phyloP scores from a whole-genome alignment of 352 stramenopile genomes.

The Globisporangium nodosum region DNA sequence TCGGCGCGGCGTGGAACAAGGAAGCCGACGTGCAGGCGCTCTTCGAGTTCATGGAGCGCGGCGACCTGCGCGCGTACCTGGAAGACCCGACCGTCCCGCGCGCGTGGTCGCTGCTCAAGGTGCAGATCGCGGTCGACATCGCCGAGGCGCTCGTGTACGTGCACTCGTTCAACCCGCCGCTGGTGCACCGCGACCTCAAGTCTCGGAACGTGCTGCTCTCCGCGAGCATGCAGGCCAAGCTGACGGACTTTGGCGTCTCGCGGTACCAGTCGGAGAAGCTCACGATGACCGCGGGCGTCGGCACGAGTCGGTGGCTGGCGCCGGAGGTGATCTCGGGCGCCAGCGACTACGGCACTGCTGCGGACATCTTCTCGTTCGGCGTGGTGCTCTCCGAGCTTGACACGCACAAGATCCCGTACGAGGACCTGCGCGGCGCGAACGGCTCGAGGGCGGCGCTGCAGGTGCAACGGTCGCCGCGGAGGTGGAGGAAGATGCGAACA shows the following conservation, averaged over 20 bases:
- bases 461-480: neutral
- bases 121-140: slow-evolving; percentile 25
- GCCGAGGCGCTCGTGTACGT: slow-evolving; percentile 42
- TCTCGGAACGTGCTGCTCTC: slow-evolving; percentile 36
- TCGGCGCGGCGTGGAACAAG: neutral
- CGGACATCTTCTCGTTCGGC: slow-evolving; percentile 36
- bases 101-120: slow-evolving; percentile 17
- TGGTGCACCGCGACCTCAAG: slow-evolving; percentile 40
- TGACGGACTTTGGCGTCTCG: slow-evolving; percentile 57
- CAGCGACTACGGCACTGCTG: neutral
- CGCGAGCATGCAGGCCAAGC: slow-evolving; percentile 18
- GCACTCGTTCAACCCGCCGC: slow-evolving; percentile 34
- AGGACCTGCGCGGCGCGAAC: slow-evolving; percentile 26
- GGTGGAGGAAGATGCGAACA: too few species aligned
- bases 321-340: neutral
- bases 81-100: neutral
- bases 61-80: neutral
- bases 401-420: slow-evolving; percentile 44
- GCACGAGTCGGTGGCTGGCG: neutral
- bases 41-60: neutral
- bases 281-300: neutral
- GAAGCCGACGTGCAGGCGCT: neutral
- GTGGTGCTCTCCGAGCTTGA: slow-evolving; percentile 56
- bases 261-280: neutral
- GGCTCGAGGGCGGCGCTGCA: slow-evolving; percentile 8